A percentile compares a stretch with the other conserved stretches of the same genome.
Evolutionary conservation across 495 filamentous ascomycete genomes (phyloP).

Genomic region (Melanomma pulvis-pyrius): DNA sequence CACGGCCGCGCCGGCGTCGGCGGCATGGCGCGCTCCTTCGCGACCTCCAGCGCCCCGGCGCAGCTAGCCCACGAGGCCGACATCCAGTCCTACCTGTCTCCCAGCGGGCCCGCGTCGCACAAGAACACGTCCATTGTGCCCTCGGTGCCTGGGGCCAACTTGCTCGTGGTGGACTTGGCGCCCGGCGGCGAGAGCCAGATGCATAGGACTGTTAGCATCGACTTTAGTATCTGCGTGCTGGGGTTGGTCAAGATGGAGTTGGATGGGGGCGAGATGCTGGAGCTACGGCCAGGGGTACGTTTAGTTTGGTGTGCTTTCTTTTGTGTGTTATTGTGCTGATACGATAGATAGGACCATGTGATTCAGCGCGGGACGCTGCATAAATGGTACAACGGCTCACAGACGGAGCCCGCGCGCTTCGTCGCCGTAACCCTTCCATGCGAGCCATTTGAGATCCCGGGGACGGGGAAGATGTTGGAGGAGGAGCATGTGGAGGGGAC

Average conservation of each 20-base stretch:
- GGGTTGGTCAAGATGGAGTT: conserved; percentile 32
- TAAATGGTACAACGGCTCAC: conserved; percentile 31
- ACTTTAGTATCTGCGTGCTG: conserved; percentile 32
- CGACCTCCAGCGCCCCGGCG: conserved; percentile 7
- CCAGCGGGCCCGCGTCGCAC: conserved; percentile 15
- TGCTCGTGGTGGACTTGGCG: conserved; percentile 33
- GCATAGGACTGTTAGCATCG: conserved; percentile 33
- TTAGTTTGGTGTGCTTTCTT: background rate
- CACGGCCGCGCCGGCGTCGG: conserved; percentile 14
- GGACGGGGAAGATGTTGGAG: conserved; percentile 26
- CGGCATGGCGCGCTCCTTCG: conserved; percentile 27
- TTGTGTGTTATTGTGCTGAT: background rate
- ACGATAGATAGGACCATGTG: conserved; percentile 29
- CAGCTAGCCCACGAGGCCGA: conserved; percentile 24
- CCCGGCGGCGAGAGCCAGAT: conserved; percentile 32
- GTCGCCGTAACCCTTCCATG: conserved; percentile 35
- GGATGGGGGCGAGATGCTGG: conserved; percentile 33
- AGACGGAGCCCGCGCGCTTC: conserved; percentile 36
- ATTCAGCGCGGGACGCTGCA: conserved; percentile 38
- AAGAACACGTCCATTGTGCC: conserved; percentile 11
- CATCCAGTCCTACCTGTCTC: conserved; percentile 22
- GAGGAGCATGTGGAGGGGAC: conserved; percentile 15
- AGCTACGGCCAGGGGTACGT: conserved; percentile 32
- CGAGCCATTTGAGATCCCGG: conserved; percentile 34
- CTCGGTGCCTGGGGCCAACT: conserved; percentile 16